These are phyloP conservation scores for Neocatenulostroma microsporum DNA, from an alignment of 2,329 filamentous ascomycete genomes.

Conservation along the genomic window DNA sequence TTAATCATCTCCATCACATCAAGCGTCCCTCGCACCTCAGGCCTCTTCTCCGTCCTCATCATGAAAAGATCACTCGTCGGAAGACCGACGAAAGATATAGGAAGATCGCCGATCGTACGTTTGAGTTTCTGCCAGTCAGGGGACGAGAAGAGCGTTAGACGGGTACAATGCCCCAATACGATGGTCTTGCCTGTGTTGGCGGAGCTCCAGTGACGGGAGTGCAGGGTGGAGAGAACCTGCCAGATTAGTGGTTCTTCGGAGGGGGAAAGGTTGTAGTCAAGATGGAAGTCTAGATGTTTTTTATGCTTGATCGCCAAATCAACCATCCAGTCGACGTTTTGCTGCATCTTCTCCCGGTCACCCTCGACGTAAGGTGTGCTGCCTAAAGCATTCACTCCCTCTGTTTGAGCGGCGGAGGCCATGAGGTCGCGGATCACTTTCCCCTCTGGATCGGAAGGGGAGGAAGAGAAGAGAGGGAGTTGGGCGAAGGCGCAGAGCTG, in stretches of 20 bases:
- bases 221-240: constrained; percentile 47
- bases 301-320: constrained; percentile 42
- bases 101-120: constrained; percentile 44
- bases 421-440: constrained; percentile 47
- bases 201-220: constrained; percentile 43
- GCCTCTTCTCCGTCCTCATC: constrained; percentile 45
- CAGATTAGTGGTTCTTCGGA: constrained; percentile 45
- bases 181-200: constrained; percentile 41
- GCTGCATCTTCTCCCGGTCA: constrained; percentile 38
- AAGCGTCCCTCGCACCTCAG: constrained; percentile 49
- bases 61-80: constrained; percentile 67
- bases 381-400: constrained; percentile 53
- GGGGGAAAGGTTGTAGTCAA: constrained; percentile 60
- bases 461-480: constrained; percentile 55
- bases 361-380: constrained; percentile 64
- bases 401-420: constrained; percentile 34
- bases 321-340: constrained; percentile 59
- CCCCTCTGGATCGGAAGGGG: constrained; percentile 30
- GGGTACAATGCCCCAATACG: constrained; percentile 61
- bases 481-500: constrained; percentile 67
- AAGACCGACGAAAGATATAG: constrained; percentile 59
- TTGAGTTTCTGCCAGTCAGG: constrained; percentile 46
- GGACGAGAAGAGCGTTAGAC: constrained; percentile 50
- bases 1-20: constrained; percentile 54
- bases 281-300: constrained; percentile 61